These are phyloP conservation scores for Solanum appendiculatum DNA, from an alignment of 257 asterid species.

Conservation along the genomic window DNA sequence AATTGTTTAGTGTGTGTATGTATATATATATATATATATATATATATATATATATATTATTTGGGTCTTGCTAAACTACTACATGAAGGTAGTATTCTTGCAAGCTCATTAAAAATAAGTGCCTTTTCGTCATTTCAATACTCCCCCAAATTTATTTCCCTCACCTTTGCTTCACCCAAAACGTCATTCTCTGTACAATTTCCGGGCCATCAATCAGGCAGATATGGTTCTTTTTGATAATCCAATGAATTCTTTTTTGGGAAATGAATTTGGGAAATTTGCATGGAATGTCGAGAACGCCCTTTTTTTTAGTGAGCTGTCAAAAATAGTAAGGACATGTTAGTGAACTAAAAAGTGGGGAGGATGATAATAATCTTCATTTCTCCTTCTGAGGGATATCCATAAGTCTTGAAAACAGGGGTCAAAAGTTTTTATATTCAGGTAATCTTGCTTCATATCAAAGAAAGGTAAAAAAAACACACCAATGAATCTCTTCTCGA, in stretches of 20 bases:
- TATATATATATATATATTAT: no score
- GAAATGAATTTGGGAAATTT: no score
- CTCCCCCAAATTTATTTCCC: background rate
- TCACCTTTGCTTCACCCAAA: background rate
- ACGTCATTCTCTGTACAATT: background rate
- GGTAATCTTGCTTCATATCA: background rate
- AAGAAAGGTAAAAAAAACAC: background rate
- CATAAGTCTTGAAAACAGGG: background rate
- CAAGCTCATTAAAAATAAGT: no score
- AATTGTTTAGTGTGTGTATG: no score
- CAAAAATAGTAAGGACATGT: background rate
- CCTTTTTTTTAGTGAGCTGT: background rate
- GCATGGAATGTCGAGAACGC: background rate
- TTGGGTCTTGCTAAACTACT: no score
- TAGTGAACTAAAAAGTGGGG: background rate
- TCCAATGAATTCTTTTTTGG: background rate
- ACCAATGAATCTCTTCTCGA: background rate
- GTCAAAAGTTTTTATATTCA: background rate
- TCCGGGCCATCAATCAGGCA: background rate
- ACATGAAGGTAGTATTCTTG: no score
- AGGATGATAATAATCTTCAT: background rate
- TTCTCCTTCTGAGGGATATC: background rate
- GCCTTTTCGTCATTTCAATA: no score
- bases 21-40: no score
- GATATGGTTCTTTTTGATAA: no score